Evolutionary conservation across 2,329 filamentous ascomycete species (phyloP), one percentile per base, ranked within the genome.

Genomic region (Chaetomiaceae sp.): DNA sequence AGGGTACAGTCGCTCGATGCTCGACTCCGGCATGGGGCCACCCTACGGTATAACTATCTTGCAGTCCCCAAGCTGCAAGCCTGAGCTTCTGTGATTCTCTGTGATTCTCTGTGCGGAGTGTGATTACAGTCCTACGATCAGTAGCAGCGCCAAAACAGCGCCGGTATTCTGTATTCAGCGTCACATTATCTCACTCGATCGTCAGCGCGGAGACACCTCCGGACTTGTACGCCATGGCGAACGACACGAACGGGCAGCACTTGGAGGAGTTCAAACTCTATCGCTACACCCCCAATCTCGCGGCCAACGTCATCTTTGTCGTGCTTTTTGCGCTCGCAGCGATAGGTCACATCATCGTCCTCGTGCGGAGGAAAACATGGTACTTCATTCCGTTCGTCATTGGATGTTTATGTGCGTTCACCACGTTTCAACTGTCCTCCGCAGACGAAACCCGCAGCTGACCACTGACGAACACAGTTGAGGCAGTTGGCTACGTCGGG

Each of bases 381-480:
- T 78, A 73, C 57, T 71, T 75, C 54, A 68, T 72, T 2, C 70
- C 75, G 0, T 72, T 78, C 37, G 51, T 72, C 6, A 58, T 78
- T n/a, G 74, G 74, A n/a, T 70, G 71, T 17, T 45, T 69, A n/a
- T 74, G 73, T 76, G 63, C 57, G 63, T 60, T 41, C 12, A 14
- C 27, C 20, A 30, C 27, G 22, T 33, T 11, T 18, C 10, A 29
- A 12, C 4, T 18, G n/a, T 18, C 29, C 29, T 32, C 29, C n/a
- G 29, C 7, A 3, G 29, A 2, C n/a, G 29, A 10, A 14, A 10
- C 5, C 12, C 5, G 15, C n/a, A n/a, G 17, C 30, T 42, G 19
- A 35, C 17, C 20, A 12, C 14, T 6, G 14, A n/a, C 9, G 29
- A n/a, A n/a, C 22, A 24, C 18, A 76, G 73, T 77, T 57, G 73